Conservation (phyloP, 495 filamentous ascomycete genomes). For the Aspergillus diversus region DNA sequence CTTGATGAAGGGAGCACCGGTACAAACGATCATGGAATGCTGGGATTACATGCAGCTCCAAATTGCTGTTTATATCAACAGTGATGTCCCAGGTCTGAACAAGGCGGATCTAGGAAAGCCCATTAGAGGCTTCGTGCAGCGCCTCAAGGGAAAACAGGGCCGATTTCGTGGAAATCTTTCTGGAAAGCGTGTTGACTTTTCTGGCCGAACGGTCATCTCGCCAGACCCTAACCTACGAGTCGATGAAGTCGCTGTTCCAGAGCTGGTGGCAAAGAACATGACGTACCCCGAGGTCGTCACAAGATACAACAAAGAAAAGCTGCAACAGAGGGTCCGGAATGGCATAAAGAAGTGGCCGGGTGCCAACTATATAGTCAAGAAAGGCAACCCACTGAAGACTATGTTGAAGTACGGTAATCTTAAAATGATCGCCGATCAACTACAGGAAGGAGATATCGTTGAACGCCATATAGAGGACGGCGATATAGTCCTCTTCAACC, state of each 20-base stretch:
- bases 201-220: conserved; percentile 94
- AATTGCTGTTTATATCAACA: conserved; percentile 97
- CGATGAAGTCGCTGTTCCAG: conserved; percentile 90
- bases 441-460: conserved; percentile 84
- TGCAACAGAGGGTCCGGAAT: conserved; percentile 69
- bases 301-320: conserved; percentile 79
- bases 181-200: conserved; percentile 98
- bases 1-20: conserved; percentile 75
- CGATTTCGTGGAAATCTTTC: conserved; percentile 96
- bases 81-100: conserved; percentile 87
- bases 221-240: conserved; percentile 94
- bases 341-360: conserved; percentile 82
- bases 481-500: conserved; percentile 97
- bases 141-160: conserved; percentile 95
- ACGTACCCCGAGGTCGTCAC: conserved; percentile 92
- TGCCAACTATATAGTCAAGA: conserved; percentile 80
- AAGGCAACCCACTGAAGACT: conserved; percentile 66
- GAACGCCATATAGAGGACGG: conserved; percentile 95
- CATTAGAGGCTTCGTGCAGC: conserved; percentile 91
- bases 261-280: conserved; percentile 87
- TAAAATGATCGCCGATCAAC: conserved; percentile 65
- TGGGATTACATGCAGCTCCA: conserved; percentile 97
- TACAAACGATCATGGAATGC: conserved; percentile 93
- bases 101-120: conserved; percentile 74
- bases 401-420: conserved; percentile 75